These are phyloP conservation scores for Xenoacremonium recifei DNA, from an alignment of 2,329 filamentous ascomycete genomes.

Conservation along the genomic window DNA sequence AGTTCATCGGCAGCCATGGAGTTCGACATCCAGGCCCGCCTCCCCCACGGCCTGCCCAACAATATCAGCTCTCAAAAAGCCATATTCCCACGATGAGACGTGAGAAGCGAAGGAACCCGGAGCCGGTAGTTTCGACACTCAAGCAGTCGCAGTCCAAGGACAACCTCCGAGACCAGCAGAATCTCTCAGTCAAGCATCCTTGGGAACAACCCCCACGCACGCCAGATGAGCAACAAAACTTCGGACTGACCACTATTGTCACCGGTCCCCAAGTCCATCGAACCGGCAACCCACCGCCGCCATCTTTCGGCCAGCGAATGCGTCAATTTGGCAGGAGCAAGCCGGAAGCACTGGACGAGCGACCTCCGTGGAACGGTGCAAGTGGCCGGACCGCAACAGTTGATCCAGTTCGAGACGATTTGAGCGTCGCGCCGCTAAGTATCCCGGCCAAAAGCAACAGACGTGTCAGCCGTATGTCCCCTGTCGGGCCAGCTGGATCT, in stretches of 20 bases:
- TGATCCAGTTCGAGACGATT: conserved; percentile 62
- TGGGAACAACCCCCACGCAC: conserved; percentile 16
- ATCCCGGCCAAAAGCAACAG: conserved; percentile 53
- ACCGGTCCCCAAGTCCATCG: conserved; percentile 19
- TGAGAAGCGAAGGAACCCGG: conserved; percentile 45
- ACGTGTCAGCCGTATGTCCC: conserved; percentile 33
- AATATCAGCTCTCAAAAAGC: conserved; percentile 28
- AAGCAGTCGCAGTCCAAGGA: conserved; percentile 36
- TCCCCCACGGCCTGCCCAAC: conserved; percentile 7
- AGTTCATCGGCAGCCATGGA: conserved; percentile 15
- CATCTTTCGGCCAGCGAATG: conserved; percentile 34
- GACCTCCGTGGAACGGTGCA: conserved; percentile 69
- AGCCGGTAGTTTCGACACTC: conserved; percentile 34
- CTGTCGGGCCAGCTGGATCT: conserved; percentile 30
- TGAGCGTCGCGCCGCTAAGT: conserved; percentile 53
- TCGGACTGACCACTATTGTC: conserved; percentile 25
- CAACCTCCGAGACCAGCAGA: conserved; percentile 14
- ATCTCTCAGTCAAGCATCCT: conserved; percentile 10
- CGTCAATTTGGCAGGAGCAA: conserved; percentile 34
- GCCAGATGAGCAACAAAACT: conserved; percentile 9
- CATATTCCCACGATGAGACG: conserved; percentile 54
- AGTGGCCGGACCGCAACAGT: conserved; percentile 67
- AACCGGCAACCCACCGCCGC: conserved; percentile 23
- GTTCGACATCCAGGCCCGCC: conserved; percentile 13
- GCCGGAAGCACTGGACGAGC: conserved; percentile 38